These are phyloP conservation scores for Taphrina wiesneri DNA, from an alignment of 1,139 yeast genomes.

Conservation along the genomic window DNA sequence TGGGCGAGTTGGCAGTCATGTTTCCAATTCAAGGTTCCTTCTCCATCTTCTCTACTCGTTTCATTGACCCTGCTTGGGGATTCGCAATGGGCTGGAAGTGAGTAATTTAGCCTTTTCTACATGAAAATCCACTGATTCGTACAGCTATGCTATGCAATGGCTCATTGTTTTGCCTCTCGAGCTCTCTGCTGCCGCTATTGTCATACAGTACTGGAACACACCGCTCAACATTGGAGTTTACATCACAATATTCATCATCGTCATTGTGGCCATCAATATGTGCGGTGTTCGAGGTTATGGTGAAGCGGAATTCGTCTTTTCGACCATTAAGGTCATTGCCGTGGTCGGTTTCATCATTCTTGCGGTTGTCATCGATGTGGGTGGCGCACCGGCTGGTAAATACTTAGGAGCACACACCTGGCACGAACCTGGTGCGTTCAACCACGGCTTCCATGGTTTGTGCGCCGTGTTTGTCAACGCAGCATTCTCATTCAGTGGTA, in stretches of 20 bases:
- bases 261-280: conserved; percentile 59
- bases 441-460: conserved; percentile 74
- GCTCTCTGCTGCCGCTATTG: conserved; percentile 74
- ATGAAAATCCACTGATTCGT: not conserved
- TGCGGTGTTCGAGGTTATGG: conserved; percentile 78
- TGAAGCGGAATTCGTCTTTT: conserved; percentile 70
- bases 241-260: conserved; percentile 62
- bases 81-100: conserved; percentile 75
- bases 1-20: conserved; percentile 63
- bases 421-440: conserved; percentile 64
- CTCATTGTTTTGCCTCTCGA: conserved; percentile 74
- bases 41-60: conserved; percentile 57
- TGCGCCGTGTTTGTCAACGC: conserved; percentile 79
- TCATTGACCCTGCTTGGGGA: conserved; percentile 66
- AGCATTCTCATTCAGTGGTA: conserved; percentile 85
- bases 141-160: conserved; percentile 58
- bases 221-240: conserved; percentile 60
- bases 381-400: conserved; percentile 66
- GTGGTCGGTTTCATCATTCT: conserved; percentile 66
- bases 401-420: conserved; percentile 66
- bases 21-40: conserved; percentile 66
- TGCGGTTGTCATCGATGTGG: conserved; percentile 62
- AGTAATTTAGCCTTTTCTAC: conserved; percentile 51
- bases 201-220: conserved; percentile 64
- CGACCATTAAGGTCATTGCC: conserved; percentile 63